A percentile compares a stretch with the other conserved stretches of the same genome.
Evolutionary conservation across 495 filamentous ascomycete genomes (phyloP).

Genomic region (Penicillium cinerascens): DNA sequence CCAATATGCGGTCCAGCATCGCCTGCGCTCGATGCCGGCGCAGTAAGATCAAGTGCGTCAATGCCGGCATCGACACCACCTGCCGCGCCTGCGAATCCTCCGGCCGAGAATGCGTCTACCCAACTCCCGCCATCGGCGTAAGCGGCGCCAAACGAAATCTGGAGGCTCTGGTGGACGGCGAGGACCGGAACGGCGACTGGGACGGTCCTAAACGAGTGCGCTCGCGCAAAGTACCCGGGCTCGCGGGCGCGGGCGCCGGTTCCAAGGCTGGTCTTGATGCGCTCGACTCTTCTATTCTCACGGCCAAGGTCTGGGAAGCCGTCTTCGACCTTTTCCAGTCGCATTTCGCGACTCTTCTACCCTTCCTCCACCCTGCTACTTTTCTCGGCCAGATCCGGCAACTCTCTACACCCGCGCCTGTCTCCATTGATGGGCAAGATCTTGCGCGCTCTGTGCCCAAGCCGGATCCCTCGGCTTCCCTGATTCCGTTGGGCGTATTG

Average conservation of each 20-base stretch:
- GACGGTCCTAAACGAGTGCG: constrained; percentile 59
- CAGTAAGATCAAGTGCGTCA: constrained; percentile 83
- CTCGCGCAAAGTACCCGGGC: constrained; percentile 47
- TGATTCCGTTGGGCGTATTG: constrained; percentile 73
- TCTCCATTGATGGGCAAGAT: constrained; percentile 24
- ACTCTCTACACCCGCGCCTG: constrained; percentile 30
- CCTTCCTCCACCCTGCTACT: constrained; percentile 76
- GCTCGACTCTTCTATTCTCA: constrained; percentile 54
- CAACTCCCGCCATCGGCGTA: constrained; percentile 56
- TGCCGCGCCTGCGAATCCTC: constrained; percentile 76
- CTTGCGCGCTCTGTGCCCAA: constrained; percentile 29
- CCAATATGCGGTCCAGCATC: constrained; percentile 69
- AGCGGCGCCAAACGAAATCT: constrained; percentile 56
- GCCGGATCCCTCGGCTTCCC: constrained; percentile 49
- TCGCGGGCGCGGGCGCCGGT: constrained; percentile 31
- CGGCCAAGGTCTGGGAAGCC: constrained; percentile 64
- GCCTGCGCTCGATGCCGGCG: constrained; percentile 75
- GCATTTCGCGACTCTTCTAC: constrained; percentile 77
- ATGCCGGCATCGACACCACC: constrained; percentile 66
- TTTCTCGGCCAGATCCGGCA: constrained; percentile 59
- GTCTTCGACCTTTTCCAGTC: constrained; percentile 78
- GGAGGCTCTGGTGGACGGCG: constrained; percentile 43
- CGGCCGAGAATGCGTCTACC: constrained; percentile 75
- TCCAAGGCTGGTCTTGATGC: constrained; percentile 36
- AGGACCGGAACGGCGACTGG: constrained; percentile 56